Evolutionary conservation across 441 rosid species (phyloP).

Genomic region (Aquilaria agallochum): DNA sequence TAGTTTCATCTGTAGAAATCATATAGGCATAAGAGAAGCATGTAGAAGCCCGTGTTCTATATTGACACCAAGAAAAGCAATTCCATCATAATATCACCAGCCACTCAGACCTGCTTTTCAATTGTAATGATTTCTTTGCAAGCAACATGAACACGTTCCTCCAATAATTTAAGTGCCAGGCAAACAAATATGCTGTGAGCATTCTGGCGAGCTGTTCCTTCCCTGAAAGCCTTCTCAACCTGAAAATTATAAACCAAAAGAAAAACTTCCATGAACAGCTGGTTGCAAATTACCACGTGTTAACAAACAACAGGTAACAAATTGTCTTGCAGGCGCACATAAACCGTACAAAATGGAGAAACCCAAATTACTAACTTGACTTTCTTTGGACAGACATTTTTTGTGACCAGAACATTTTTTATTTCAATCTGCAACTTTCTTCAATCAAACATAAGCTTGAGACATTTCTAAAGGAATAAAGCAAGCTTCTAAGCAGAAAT

Average conservation of each 20-base stretch:
- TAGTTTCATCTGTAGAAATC: conserved; percentile 63
- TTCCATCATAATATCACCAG: conserved; percentile 13
- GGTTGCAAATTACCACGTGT: neutral
- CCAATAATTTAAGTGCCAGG: conserved; percentile 78
- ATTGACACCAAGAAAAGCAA: conserved; percentile 9
- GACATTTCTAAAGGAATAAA: too few relatives aligned
- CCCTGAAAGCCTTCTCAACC: conserved; percentile 99
- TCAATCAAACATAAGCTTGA: too few relatives aligned
- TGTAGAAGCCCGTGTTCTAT: conserved; percentile 6
- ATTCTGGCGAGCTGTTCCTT: conserved; percentile 98
- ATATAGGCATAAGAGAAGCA: conserved; percentile 12
- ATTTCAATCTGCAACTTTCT: too few relatives aligned
- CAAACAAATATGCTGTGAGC: conserved; percentile 94
- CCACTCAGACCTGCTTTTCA: conserved; percentile 75
- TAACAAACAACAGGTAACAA: too few relatives aligned
- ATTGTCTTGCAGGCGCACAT: neutral
- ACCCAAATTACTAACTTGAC: too few relatives aligned
- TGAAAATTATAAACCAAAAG: conserved; percentile 25
- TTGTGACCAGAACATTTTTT: too few relatives aligned
- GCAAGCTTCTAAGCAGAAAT: too few relatives aligned
- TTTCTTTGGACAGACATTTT: too few relatives aligned
- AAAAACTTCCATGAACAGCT: conserved; percentile 5
- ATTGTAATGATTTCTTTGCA: conserved; percentile 92
- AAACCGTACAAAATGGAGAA: too few relatives aligned
- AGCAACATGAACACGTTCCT: conserved; percentile 93